Evolutionary conservation across 2,329 filamentous ascomycete species (phyloP).

Genomic region (Periconia sp.): DNA sequence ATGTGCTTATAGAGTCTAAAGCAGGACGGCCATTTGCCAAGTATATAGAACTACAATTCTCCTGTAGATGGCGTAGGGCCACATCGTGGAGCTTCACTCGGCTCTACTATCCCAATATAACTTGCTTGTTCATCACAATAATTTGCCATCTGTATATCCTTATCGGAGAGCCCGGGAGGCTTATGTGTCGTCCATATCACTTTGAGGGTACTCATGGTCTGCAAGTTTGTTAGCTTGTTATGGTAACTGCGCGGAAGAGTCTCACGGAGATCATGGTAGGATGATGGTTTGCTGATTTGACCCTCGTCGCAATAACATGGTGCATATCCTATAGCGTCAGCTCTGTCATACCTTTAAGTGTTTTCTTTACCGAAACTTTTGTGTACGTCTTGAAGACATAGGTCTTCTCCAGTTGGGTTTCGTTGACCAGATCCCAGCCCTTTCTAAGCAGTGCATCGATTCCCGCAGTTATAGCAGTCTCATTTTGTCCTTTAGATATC

Average conservation of each 20-base stretch:
- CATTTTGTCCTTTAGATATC: conserved; percentile 11
- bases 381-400: conserved; percentile 18
- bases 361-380: conserved; percentile 14
- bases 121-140: conserved; percentile 25
- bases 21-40: background rate
- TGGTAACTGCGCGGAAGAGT: background rate
- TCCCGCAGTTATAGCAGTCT: conserved; percentile 7
- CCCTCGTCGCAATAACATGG: too few species aligned
- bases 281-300: too few species aligned
- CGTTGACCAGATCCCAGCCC: conserved; percentile 9
- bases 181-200: conserved; percentile 26
- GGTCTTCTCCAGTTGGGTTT: conserved; percentile 14
- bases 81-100: conserved; percentile 6
- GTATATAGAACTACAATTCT: conserved; percentile 2
- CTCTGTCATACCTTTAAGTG: background rate
- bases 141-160: conserved; percentile 24
- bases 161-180: conserved; percentile 21
- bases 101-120: conserved; percentile 20
- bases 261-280: conserved; percentile 13
- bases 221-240: conserved; percentile 1
- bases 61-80: conserved; percentile 1
- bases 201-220: conserved; percentile 20
- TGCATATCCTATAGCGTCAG: conserved; percentile 13
- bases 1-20: conserved; percentile 3
- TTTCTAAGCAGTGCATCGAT: conserved; percentile 8